A percentile compares a stretch with the other conserved stretches of the same genome.
phyloP scores from a whole-genome alignment of 2,329 filamentous ascomycete species.

The Trichoderma brevicompactum region DNA sequence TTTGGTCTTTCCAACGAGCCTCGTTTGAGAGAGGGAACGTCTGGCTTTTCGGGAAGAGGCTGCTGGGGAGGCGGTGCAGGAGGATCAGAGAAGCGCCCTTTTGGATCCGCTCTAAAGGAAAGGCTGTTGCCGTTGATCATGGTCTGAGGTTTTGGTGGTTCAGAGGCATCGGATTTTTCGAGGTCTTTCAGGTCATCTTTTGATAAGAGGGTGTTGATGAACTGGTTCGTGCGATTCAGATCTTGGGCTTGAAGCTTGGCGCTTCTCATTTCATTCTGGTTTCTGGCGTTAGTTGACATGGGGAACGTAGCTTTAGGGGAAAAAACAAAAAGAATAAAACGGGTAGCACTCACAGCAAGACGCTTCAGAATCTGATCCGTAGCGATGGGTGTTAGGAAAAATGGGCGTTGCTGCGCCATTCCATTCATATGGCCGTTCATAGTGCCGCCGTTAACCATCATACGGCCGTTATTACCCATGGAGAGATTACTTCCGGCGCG shows the following conservation, averaged over 20 bases:
- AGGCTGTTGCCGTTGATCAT: slow-evolving; percentile 57
- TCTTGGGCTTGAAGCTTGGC: slow-evolving; percentile 88
- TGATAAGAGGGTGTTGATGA: slow-evolving; percentile 75
- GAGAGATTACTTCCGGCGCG: slow-evolving; percentile 71
- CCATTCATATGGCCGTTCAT: slow-evolving; percentile 59
- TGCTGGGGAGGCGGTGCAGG: slow-evolving; percentile 93
- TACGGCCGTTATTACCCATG: slow-evolving; percentile 63
- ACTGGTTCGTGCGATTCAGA: slow-evolving; percentile 78
- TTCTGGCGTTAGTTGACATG: slow-evolving; percentile 34
- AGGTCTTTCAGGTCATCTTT: slow-evolving; percentile 68
- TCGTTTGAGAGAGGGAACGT: slow-evolving; percentile 74
- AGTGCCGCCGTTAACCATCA: slow-evolving; percentile 53
- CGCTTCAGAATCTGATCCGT: slow-evolving; percentile 91
- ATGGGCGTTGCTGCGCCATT: slow-evolving; percentile 76
- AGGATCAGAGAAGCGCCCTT: slow-evolving; percentile 87
- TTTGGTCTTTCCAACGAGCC: slow-evolving; percentile 76
- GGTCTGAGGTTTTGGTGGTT: slow-evolving; percentile 52
- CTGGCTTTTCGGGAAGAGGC: slow-evolving; percentile 90
- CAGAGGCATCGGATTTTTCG: slow-evolving; percentile 55
- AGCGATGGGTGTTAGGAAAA: slow-evolving; percentile 86
- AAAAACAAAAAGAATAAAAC: neutral
- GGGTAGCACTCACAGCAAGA: slow-evolving; percentile 41
- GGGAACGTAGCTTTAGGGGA: neutral
- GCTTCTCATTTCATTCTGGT: slow-evolving; percentile 83
- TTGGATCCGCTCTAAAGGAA: slow-evolving; percentile 71